Conservation (phyloP, 495 filamentous ascomycete genomes). For the Hyaloscypha bicolor region DNA sequence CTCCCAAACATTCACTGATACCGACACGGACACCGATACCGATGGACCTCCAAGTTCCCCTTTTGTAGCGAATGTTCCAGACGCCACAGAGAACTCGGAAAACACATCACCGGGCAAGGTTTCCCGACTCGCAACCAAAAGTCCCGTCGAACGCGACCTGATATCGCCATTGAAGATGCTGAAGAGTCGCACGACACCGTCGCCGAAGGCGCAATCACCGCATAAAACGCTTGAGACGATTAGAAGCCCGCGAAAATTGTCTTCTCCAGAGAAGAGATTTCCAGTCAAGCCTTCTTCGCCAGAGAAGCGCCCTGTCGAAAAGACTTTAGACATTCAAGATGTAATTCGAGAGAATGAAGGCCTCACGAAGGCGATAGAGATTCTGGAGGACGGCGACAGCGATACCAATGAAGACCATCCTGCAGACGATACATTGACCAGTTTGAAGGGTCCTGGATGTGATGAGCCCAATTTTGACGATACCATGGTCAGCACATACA, state of each 20-base stretch:
- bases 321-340: slow-evolving; percentile 35
- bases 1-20: slow-evolving; percentile 14
- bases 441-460: slow-evolving; percentile 39
- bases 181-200: slow-evolving; percentile 32
- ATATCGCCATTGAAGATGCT: slow-evolving; percentile 31
- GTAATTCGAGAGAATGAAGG: slow-evolving; percentile 38
- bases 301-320: slow-evolving; percentile 26
- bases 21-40: slow-evolving; percentile 17
- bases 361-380: slow-evolving; percentile 49
- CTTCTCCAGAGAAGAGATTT: slow-evolving; percentile 54
- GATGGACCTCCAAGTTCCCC: slow-evolving; percentile 38
- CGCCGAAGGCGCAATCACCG: slow-evolving; percentile 26
- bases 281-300: slow-evolving; percentile 50
- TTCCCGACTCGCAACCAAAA: slow-evolving; percentile 20
- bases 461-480: slow-evolving; percentile 60
- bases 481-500: slow-evolving; percentile 83
- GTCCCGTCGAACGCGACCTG: slow-evolving; percentile 25
- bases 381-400: slow-evolving; percentile 52
- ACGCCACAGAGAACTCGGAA: slow-evolving; percentile 36
- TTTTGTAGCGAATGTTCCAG: slow-evolving; percentile 34
- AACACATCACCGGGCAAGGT: slow-evolving; percentile 41
- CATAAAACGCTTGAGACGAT: slow-evolving; percentile 26
- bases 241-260: slow-evolving; percentile 48
- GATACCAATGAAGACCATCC: slow-evolving; percentile 23
- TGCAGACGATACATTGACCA: slow-evolving; percentile 79